Base-by-base conservation (phyloP, 306 rosid genomes). In the Cyamopsis tetragonoloba region DNA sequence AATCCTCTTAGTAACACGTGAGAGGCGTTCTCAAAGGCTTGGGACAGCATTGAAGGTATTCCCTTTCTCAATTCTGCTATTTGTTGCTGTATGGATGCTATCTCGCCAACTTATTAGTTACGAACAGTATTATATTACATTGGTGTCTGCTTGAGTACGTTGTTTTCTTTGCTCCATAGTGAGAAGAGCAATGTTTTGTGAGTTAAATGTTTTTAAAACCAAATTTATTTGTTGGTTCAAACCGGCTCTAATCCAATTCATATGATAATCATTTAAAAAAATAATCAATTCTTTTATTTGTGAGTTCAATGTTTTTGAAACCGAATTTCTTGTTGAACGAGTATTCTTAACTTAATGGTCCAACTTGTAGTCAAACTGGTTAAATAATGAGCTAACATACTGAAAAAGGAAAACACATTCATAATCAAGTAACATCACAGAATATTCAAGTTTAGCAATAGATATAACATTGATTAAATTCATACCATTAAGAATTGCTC, bases 21-120 rank as follows among this genome's bases (percentile, higher is more conserved):
- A 93, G 78, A 88, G 83, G 83, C 93, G 96, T 5, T 10, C 71
- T 37, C 75, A 83, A 68, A 86, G 96, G 84, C 91, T 86, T 72
- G 97, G 98, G 53, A 78, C 89, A 37, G 98, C 97, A 4, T 68
- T 93, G 67, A 88, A 93, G 96, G 98, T 92, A 80, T 31, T 37
- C 30, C 66, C 14, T 72, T 62, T 66, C 38, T n/a, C 31, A 27
- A 42, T 13, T 43, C 56, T 47, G 72, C 30, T 22, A 17, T 46
- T 46, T 42, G 39, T 62, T 79, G 63, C 66, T 70, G 12, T 46
- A 50, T 56, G 69, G 63, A 56, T 70, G 32, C 35, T 22, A 30
- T 55, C 13, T 70, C 46, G 1, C 59, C 22, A 32, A 28, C 24
- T 44, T 54, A 0, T 24, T 12, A 11, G 60, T 72, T 79, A 24